These are phyloP conservation scores for Apiospora phragmitis DNA, from an alignment of 2,329 filamentous ascomycete species.

Conservation along the genomic window DNA sequence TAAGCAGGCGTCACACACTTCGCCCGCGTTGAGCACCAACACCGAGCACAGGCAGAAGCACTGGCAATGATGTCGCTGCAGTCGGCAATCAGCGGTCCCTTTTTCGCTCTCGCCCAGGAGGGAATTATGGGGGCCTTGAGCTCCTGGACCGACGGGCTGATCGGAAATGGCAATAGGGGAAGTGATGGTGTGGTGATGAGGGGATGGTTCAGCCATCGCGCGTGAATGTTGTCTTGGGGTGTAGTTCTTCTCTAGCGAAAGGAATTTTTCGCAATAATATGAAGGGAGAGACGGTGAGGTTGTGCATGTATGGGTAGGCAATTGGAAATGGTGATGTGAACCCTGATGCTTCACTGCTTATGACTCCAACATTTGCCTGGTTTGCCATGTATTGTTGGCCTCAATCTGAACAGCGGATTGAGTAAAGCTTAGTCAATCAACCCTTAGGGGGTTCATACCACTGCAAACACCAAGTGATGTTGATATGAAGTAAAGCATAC, in stretches of 20 bases:
- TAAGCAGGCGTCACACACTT: neutral
- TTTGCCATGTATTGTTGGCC: neutral
- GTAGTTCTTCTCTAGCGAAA: neutral
- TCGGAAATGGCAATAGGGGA: too few species aligned
- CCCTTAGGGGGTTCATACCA: neutral
- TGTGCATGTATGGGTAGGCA: neutral
- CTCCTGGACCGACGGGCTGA: neutral
- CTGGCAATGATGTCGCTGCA: neutral
- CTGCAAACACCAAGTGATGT: neutral
- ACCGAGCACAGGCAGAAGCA: neutral
- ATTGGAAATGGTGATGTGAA: neutral
- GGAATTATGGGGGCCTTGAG: neutral
- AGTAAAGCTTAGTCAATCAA: neutral
- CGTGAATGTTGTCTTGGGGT: neutral
- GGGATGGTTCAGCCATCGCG: neutral
- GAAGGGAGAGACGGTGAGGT: too few species aligned
- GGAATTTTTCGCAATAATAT: too few species aligned
- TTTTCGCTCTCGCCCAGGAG: neutral
- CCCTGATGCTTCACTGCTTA: neutral
- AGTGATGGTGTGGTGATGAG: neutral
- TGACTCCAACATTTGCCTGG: neutral
- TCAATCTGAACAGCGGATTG: neutral
- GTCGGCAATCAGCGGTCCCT: neutral
- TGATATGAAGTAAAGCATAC: neutral
- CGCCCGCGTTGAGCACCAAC: neutral